These are phyloP conservation scores for Nemania abortiva DNA, from an alignment of 2,329 filamentous ascomycete species.

Conservation along the genomic window DNA sequence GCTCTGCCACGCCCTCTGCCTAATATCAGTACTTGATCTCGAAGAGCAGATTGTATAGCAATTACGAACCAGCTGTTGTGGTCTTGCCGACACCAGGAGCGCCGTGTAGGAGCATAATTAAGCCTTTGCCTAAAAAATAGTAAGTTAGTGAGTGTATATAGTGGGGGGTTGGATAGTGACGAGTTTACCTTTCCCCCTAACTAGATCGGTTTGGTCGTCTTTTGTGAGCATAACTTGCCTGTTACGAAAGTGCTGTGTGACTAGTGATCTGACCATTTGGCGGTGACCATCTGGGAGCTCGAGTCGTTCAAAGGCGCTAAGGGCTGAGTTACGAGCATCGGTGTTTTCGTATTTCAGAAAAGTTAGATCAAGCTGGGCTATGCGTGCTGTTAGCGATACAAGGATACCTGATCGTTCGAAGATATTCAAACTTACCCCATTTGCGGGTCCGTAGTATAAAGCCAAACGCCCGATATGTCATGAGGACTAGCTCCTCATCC, in stretches of 20 bases:
- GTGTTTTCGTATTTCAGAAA: not conserved
- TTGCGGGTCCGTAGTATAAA: conserved; percentile 51
- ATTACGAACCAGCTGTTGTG: conserved; percentile 35
- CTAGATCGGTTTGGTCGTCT: conserved; percentile 47
- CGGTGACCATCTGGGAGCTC: conserved; percentile 45
- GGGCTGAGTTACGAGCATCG: not conserved
- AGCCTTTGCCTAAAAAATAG: conserved; percentile 30
- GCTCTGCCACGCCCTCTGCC: conserved; percentile 38
- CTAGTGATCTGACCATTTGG: conserved; percentile 48
- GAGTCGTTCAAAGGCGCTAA: conserved; percentile 46
- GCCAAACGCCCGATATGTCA: conserved; percentile 51
- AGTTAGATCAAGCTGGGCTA: conserved; percentile 36
- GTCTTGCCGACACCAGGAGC: conserved; percentile 42
- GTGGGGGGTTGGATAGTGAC: not conserved
- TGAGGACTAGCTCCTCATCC: conserved; percentile 39
- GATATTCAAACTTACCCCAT: conserved; percentile 48
- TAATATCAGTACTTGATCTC: not conserved
- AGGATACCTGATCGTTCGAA: not conserved
- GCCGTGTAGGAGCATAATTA: conserved; percentile 41
- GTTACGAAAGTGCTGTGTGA: conserved; percentile 51
- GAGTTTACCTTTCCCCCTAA: conserved; percentile 50
- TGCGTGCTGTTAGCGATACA: not conserved
- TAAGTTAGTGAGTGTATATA: not conserved
- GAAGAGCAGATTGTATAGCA: not conserved
- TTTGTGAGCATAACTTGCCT: conserved; percentile 40